Base-by-base conservation (phyloP, 2,329 filamentous ascomycete species). In the Sclerotinia glacialis region DNA sequence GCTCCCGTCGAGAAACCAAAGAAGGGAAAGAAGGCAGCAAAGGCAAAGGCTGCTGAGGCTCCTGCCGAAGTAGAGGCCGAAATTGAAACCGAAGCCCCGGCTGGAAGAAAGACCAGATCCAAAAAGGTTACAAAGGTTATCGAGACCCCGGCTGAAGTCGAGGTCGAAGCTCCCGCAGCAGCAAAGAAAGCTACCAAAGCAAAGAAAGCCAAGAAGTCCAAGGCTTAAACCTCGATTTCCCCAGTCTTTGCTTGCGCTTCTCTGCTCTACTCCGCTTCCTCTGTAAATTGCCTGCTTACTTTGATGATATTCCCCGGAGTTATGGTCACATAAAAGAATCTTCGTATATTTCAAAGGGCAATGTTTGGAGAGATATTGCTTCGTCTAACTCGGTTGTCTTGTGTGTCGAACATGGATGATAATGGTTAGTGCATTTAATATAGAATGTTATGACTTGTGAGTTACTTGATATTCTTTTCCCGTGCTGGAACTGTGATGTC, bases 21-120 rank as follows among this genome's bases (percentile, higher is more conserved):
- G 68, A 73, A 72, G 56, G 56, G 50, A 46, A 80, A 79, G 59
- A n/a, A n/a, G n/a, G n/a, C n/a, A n/a, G n/a, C n/a, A n/a, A 80
- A 37, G 37, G n/a, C 58, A 4, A 71, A 73, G 66, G 66, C 55
- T 46, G 46, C 56, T 9, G 65, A 70, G 31, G 68, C n/a, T n/a
- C 55, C 55, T n/a, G 55, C 23, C 18, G 53, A 56, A 21, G 21
- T 31, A 21, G 53, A 23, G n/a, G 53, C 54, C 37, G 54, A 56
- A 9, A 18, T 11, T 7, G 37, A 58, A 21, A 6, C 7, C 40
- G 55, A 59, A 59, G 55, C 55, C 1, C 40, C 26, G 34, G 55
- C 31, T n/a, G 40, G 16, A 44, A 58, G 55, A 58, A 58, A 58
- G 40, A 58, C 55, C 40, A 44, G 55, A 58, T 58, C 55, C 8